Evolutionary conservation across 441 rosid species (phyloP).

Genomic region (Croton setiger): DNA sequence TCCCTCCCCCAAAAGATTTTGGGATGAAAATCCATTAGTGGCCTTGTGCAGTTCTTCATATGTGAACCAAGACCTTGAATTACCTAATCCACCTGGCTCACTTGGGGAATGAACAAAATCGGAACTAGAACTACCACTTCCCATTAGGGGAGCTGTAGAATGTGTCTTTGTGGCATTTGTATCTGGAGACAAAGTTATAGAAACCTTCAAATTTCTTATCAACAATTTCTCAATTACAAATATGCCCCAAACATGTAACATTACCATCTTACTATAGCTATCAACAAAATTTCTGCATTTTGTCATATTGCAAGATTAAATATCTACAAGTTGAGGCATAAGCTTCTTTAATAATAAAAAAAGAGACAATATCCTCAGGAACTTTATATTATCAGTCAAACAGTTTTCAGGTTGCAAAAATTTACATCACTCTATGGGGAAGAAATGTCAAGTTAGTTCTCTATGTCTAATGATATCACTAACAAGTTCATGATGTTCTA

Average conservation of each 20-base stretch:
- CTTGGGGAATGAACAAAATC: slow-evolving; percentile 36
- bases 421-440: background rate
- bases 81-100: slow-evolving; percentile 63
- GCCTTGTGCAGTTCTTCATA: slow-evolving; percentile 71
- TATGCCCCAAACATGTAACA: background rate
- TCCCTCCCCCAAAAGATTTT: slow-evolving; percentile 83
- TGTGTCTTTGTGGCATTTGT: slow-evolving; percentile 39
- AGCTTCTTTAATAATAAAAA: background rate
- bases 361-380: background rate
- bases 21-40: slow-evolving; percentile 67
- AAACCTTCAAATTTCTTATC: slow-evolving; percentile 11
- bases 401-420: background rate
- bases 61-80: slow-evolving; percentile 57
- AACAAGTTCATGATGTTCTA: background rate
- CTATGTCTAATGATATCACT: background rate
- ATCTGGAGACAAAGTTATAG: slow-evolving; percentile 36
- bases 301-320: slow-evolving; percentile 4
- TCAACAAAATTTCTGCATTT: background rate
- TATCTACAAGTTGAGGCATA: background rate
- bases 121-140: slow-evolving; percentile 56
- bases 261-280: background rate
- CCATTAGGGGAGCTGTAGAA: slow-evolving; percentile 60
- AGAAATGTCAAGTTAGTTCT: background rate
- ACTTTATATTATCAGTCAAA: background rate
- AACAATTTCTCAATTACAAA: slow-evolving; percentile 7